Percentiles rank a stretch among this genome's conserved stretches.
Conservation (phyloP, 495 filamentous ascomycete genomes). For the Penicillium subrubescens region DNA sequence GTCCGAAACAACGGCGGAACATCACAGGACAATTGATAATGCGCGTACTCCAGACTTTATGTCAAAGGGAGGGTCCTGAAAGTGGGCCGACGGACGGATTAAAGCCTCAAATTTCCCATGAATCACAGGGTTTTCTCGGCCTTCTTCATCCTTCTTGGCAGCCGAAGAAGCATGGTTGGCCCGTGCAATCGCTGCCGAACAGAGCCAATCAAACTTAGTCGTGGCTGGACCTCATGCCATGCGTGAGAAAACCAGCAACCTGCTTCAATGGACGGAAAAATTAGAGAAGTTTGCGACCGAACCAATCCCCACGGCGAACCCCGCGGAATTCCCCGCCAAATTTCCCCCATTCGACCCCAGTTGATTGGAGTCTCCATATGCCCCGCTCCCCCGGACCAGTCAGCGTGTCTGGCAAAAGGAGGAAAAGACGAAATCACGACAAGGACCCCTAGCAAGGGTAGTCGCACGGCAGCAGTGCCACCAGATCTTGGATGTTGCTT, state of each 20-base stretch:
- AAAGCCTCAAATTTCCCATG: slow-evolving; percentile 8
- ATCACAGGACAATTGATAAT: not conserved
- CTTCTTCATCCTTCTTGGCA: slow-evolving; percentile 4
- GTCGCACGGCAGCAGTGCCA: slow-evolving; percentile 6
- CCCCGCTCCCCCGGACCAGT: slow-evolving; percentile 7
- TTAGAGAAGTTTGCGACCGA: not conserved
- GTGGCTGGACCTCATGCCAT: not conserved
- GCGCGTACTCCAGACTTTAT: not conserved
- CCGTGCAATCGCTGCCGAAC: not conserved
- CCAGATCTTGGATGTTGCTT: slow-evolving; percentile 11
- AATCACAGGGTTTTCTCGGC: slow-evolving; percentile 13
- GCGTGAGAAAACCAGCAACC: not conserved
- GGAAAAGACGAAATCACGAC: not conserved
- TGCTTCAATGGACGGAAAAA: slow-evolving; percentile 27
- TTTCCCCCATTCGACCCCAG: slow-evolving; percentile 25
- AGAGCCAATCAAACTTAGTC: not conserved
- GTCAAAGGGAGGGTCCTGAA: not conserved
- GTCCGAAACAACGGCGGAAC: not conserved
- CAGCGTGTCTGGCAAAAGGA: not conserved
- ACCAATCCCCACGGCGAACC: slow-evolving; percentile 10
- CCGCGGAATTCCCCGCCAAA: slow-evolving; percentile 17
- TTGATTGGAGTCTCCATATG: slow-evolving; percentile 7
- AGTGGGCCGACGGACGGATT: slow-evolving; percentile 18
- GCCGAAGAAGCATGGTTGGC: not conserved
- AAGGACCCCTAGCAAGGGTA: not conserved